Evolutionary conservation across 306 rosid species (phyloP), one percentile per base, ranked within the genome.

Genomic region (Cucurbita moschata): DNA sequence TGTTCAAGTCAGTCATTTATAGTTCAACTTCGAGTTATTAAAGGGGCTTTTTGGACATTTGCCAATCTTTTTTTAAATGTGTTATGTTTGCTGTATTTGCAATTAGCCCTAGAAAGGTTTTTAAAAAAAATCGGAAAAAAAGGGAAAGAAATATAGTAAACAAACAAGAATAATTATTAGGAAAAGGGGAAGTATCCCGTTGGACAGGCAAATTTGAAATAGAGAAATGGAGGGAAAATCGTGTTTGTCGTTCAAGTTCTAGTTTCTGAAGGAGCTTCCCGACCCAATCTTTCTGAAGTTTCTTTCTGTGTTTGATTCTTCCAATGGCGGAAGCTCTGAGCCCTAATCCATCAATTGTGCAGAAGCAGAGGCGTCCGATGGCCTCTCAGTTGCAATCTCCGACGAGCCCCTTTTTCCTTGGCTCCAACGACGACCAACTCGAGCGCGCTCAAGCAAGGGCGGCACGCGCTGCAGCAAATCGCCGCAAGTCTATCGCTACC

Each of bases 401-500:
- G 0, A 91, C 91, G 8, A 86, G 90, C 77, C 95, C 96, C 47
- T 91, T 94, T 77, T 56, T 88, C 80, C 65, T 94, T 43, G 92
- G 92, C 79, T 89, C 97, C 85, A 94, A 94, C 49, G 88, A 94
- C 51, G 99, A 94, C 77, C 77, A 89, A 82, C 95, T 83, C 58
- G 96, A 91, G 72, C 96, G 99, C 6, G 92, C 88, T 53, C 92
- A 91, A 83, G 96, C 96, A 19, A 92, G 97, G 13, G 96, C 97
- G 0, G 95, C 92, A 2, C 97, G 92, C n/a, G 92, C 99, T 4
- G 96, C 96, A 1, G 90, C 92, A 5, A 83, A 83, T 75, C 96
- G 97, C 35, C 90, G 97, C 49, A 86, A 79, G 76, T 78, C 85
- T 63, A 46, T 82, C 18, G 75, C 82, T 0, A 74, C 76, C 10